Base-by-base conservation (phyloP, 2,329 filamentous ascomycete genomes). In the Hirsutella thompsonii region DNA sequence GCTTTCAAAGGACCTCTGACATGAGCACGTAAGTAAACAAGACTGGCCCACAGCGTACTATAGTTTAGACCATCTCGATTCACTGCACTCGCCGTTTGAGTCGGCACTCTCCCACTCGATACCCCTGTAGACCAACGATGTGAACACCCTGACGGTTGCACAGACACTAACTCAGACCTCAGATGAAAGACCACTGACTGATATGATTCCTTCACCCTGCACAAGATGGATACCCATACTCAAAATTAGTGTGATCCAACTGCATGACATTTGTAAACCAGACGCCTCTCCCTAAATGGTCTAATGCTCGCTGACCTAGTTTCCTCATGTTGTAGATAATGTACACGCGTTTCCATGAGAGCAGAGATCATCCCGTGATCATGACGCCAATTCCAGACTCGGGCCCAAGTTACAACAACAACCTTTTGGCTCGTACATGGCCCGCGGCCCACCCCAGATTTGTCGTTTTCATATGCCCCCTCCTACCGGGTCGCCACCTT, bases 281-380 rank as follows among this genome's bases (percentile, higher is more conserved):
- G 53, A 58, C 56, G 56, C 58, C 58, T 46, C 50, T 49, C 44
- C 57, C 52, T 53, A 47, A 53, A 51, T 59, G 57, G 62, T 68
- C 64, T 68, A 68, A 64, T 66, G 61, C 61, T 63, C 60, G 60
- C 59, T 59, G 56, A 54, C 56, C 57, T 46, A 52, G 39, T 59
- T n/a, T 52, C 58, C 59, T 52, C 54, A 55, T 60, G 58, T 28
- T 26, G 32, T 18, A 34, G 32, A 40, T 70, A 70, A 61, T 69
- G 62, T 72, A 71, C 67, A 72, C 54, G 61, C 42, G 35, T 28
- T 51, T 55, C 62, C 59, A 64, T 62, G 57, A 60, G 69, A 69
- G 68, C 65, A 70, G 69, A 69, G 67, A 72, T 68, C 60, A 61
- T 68, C 13, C 44, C 46, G 46, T 48, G 43, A 45, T 30, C 41